These are phyloP conservation scores for Globisporangium cylindrosporum DNA, from an alignment of 352 stramenopile species.

Conservation along the genomic window DNA sequence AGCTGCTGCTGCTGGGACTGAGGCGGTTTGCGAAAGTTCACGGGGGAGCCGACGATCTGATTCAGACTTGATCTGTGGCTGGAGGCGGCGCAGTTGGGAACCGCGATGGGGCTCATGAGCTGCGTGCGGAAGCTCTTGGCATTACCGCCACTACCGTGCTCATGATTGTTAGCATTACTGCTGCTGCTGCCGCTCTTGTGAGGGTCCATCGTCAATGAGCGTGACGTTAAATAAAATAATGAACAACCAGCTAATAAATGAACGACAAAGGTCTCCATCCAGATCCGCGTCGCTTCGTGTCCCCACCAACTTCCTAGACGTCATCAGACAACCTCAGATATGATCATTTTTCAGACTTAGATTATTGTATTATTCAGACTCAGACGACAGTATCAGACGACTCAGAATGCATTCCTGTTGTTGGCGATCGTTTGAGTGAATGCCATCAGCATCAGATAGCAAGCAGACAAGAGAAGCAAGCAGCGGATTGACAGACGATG, in stretches of 20 bases:
- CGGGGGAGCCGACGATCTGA: slow-evolving; percentile 16
- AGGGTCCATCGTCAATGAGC: not conserved
- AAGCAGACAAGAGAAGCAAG: not conserved
- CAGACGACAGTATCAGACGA: not conserved
- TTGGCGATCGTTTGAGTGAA: not conserved
- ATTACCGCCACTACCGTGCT: not conserved
- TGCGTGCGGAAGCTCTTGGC: not conserved
- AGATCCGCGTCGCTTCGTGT: not conserved
- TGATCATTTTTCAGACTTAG: not conserved
- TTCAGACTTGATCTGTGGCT: not conserved
- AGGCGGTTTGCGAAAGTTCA: slow-evolving; percentile 14
- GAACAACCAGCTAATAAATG: not conserved
- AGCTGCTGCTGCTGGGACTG: not conserved
- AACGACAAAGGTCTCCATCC: not conserved
- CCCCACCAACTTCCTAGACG: not conserved
- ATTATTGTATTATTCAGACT: not conserved
- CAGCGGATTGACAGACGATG: not conserved
- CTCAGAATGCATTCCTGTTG: not conserved
- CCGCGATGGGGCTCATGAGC: slow-evolving; percentile 2
- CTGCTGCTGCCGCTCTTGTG: not conserved
- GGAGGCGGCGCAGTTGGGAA: not conserved
- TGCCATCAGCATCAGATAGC: not conserved
- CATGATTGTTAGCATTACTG: not conserved
- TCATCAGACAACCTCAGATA: not conserved
- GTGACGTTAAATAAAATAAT: too few species aligned